phyloP scores from a whole-genome alignment of 768 basidiomycete genomes.

The Russula olivacea region DNA sequence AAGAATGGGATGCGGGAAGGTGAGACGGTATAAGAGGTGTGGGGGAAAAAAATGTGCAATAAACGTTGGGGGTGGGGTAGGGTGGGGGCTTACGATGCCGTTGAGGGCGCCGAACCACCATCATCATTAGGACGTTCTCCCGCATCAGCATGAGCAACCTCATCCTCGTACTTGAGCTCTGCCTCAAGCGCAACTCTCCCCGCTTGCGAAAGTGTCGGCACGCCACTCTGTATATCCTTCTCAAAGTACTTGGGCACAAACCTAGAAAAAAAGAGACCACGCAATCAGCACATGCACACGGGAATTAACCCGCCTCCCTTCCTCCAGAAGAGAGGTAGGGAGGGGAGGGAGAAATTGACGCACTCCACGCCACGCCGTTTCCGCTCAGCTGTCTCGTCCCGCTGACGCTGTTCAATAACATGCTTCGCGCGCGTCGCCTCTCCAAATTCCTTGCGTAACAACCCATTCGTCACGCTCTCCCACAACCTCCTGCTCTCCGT shows the following conservation, averaged over 20 bases:
- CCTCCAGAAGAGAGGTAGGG: background rate
- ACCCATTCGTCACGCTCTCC: conserved; percentile 70
- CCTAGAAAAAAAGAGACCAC: conserved; percentile 33
- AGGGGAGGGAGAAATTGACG: conserved; percentile 34
- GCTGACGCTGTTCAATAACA: conserved; percentile 85
- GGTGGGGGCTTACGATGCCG: background rate
- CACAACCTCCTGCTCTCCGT: conserved; percentile 85
- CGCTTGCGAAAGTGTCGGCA: conserved; percentile 58
- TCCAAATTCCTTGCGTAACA: conserved; percentile 79
- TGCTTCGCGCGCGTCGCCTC: conserved; percentile 93
- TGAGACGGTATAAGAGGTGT: background rate
- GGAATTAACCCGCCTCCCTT: background rate
- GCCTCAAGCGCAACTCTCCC: conserved; percentile 71
- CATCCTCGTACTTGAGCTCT: conserved; percentile 43
- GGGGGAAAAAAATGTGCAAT: background rate
- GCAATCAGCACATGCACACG: background rate
- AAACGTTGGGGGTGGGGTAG: background rate
- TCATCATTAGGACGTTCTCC: background rate
- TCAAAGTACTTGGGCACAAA: conserved; percentile 77
- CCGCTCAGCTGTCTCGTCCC: conserved; percentile 82
- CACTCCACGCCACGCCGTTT: conserved; percentile 75
- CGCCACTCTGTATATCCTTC: conserved; percentile 57
- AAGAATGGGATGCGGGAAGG: background rate
- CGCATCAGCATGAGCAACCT: conserved; percentile 8
- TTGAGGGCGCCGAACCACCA: background rate